phyloP scores from a whole-genome alignment of 78 protist genomes.

The Dictyostelium brefeldianum region DNA sequence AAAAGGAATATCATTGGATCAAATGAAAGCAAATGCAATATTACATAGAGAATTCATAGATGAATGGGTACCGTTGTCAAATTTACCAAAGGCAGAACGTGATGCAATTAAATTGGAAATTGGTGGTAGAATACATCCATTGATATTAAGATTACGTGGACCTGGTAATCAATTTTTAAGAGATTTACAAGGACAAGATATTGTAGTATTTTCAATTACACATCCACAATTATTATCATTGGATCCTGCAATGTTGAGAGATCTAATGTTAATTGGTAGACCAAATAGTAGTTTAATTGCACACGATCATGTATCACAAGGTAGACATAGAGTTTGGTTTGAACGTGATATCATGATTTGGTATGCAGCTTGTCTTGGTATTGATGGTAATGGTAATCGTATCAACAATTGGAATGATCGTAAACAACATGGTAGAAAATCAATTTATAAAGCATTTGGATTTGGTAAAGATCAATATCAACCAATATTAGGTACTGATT shows the following conservation, averaged over 20 bases:
- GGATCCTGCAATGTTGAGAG: conserved; percentile 45
- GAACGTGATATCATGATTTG: conserved; percentile 78
- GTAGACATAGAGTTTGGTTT: conserved; percentile 76
- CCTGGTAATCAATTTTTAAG: conserved; percentile 61
- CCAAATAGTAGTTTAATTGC: conserved; percentile 54
- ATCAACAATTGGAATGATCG: conserved; percentile 16
- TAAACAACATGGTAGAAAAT: conserved; percentile 12
- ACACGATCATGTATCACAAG: conserved; percentile 68
- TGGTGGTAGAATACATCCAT: conserved; percentile 61
- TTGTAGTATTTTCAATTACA: conserved; percentile 58
- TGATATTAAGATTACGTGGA: conserved; percentile 36
- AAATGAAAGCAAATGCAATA: conserved; percentile 72
- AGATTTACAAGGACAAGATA: conserved; percentile 75
- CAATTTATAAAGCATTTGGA: conserved; percentile 76
- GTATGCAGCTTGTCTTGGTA: conserved; percentile 66
- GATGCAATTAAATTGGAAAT: conserved; percentile 15
- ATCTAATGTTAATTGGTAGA: conserved; percentile 73
- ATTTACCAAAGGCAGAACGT: not conserved
- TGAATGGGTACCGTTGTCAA: conserved; percentile 75
- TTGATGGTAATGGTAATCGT: conserved; percentile 34
- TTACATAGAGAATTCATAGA: conserved; percentile 65
- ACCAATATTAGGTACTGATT: conserved; percentile 59
- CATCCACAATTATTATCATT: conserved; percentile 62
- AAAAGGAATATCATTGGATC: conserved; percentile 70
- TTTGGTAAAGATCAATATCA: conserved; percentile 59